These are phyloP conservation scores for Ascochyta koolunga DNA, from an alignment of 2,329 filamentous ascomycete genomes.

Conservation along the genomic window DNA sequence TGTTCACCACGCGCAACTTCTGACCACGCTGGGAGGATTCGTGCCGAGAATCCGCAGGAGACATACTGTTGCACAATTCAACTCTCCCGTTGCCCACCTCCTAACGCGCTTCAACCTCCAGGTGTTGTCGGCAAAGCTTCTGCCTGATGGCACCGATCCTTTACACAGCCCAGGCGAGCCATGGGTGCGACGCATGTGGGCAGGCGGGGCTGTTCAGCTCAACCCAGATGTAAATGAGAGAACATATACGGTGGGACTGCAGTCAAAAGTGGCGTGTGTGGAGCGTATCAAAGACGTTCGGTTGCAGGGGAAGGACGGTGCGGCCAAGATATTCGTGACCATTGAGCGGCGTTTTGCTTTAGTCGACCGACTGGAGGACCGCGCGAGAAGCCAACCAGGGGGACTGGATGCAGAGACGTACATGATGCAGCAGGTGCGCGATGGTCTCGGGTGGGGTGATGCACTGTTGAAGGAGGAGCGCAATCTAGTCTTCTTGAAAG, in stretches of 20 bases:
- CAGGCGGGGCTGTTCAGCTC: constrained; percentile 74
- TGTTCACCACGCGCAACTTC: constrained; percentile 66
- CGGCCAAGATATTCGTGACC: constrained; percentile 63
- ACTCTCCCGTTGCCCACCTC: constrained; percentile 66
- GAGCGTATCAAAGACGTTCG: constrained; percentile 56
- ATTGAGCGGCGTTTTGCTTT: constrained; percentile 60
- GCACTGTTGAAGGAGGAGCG: constrained; percentile 62
- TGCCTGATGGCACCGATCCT: constrained; percentile 83
- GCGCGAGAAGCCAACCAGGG: neutral
- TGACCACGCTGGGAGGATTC: constrained; percentile 46
- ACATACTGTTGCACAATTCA: constrained; percentile 5
- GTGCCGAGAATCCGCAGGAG: neutral
- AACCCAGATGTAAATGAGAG: constrained; percentile 17
- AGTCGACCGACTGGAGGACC: no score
- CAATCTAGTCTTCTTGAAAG: constrained; percentile 68
- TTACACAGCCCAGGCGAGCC: constrained; percentile 75
- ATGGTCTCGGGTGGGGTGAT: constrained; percentile 30
- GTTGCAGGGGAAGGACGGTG: constrained; percentile 57
- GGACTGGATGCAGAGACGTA: neutral
- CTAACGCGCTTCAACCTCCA: constrained; percentile 85
- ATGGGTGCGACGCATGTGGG: constrained; percentile 85
- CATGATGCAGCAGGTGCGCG: constrained; percentile 11
- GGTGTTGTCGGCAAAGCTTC: constrained; percentile 65
- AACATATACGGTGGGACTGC: constrained; percentile 6
- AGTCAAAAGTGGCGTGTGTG: constrained; percentile 34